phyloP scores from a whole-genome alignment of 768 basidiomycete species.

The Podaxis mareebaensis region DNA sequence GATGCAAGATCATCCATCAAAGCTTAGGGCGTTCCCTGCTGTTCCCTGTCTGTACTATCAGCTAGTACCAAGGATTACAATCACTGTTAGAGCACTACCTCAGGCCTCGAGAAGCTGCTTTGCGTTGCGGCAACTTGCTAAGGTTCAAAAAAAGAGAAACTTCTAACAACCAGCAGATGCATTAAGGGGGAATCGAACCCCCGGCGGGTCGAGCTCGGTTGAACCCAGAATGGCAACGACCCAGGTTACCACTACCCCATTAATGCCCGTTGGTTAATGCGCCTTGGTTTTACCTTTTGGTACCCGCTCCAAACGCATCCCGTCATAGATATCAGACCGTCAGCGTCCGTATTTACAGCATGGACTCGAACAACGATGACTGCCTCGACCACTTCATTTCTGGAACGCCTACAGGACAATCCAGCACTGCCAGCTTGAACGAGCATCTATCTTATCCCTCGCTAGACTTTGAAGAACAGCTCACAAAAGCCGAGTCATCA shows the following conservation, averaged over 20 bases:
- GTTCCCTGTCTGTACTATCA: too few species aligned
- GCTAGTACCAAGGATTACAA: too few species aligned
- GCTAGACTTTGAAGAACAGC: background rate
- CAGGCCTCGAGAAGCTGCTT: too few species aligned
- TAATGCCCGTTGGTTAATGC: conserved; percentile 3
- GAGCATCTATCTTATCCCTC: conserved; percentile 14
- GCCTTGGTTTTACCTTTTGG: background rate
- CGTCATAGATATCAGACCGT: background rate
- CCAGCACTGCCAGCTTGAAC: background rate
- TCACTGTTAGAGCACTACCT: too few species aligned
- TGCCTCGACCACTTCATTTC: conserved; percentile 10
- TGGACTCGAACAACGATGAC: conserved; percentile 14
- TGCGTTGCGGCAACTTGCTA: background rate
- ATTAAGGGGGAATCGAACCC: conserved; percentile 89
- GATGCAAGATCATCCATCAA: background rate
- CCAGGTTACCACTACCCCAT: conserved; percentile 25
- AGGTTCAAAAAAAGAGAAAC: too few species aligned
- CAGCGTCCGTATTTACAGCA: background rate
- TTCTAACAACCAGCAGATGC: conserved; percentile 32
- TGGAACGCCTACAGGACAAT: conserved; percentile 2
- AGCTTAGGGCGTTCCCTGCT: too few species aligned
- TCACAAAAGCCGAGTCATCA: background rate
- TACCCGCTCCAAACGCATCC: background rate
- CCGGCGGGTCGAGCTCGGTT: conserved; percentile 68
- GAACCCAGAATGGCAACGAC: conserved; percentile 20